Evolutionary conservation across 1,284 basidiomycete genomes (phyloP).

Genomic region (Cystobasidium sp.): DNA sequence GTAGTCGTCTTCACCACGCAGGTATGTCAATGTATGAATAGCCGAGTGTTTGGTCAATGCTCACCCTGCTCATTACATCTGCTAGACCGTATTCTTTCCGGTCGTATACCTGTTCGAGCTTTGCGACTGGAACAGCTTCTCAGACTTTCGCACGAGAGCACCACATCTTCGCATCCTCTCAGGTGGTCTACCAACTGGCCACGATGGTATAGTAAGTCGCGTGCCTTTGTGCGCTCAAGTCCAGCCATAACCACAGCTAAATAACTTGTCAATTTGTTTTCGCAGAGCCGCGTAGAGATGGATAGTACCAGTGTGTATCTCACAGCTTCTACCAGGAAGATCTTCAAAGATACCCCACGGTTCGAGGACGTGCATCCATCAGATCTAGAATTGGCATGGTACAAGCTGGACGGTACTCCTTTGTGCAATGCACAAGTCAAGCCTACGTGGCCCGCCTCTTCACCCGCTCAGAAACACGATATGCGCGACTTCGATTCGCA

Average conservation of each 20-base stretch:
- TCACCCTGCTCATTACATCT: neutral
- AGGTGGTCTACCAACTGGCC: slow-evolving; percentile 32
- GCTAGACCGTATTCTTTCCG: slow-evolving; percentile 10
- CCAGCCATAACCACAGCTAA: neutral
- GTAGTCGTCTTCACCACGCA: slow-evolving; percentile 34
- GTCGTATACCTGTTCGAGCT: slow-evolving; percentile 32
- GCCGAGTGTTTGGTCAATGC: neutral
- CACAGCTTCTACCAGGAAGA: slow-evolving; percentile 9
- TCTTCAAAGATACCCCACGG: slow-evolving; percentile 5
- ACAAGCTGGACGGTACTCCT: slow-evolving; percentile 10
- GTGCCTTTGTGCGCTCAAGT: neutral
- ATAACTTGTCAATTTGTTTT: neutral
- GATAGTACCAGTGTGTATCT: slow-evolving; percentile 35
- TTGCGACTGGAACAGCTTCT: slow-evolving; percentile 22
- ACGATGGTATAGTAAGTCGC: slow-evolving; percentile 33
- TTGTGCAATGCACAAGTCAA: slow-evolving; percentile 10
- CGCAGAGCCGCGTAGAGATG: slow-evolving; percentile 38
- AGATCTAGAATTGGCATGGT: slow-evolving; percentile 22
- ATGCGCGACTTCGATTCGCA: slow-evolving; percentile 19
- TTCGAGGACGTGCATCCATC: slow-evolving; percentile 26
- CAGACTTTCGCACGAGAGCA: neutral
- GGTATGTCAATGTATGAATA: neutral
- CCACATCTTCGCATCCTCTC: slow-evolving; percentile 25
- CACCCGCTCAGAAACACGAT: slow-evolving; percentile 25
- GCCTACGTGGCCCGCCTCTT: slow-evolving; percentile 30